phyloP scores from a whole-genome alignment of 495 filamentous ascomycete species.

The Collariella sp. region DNA sequence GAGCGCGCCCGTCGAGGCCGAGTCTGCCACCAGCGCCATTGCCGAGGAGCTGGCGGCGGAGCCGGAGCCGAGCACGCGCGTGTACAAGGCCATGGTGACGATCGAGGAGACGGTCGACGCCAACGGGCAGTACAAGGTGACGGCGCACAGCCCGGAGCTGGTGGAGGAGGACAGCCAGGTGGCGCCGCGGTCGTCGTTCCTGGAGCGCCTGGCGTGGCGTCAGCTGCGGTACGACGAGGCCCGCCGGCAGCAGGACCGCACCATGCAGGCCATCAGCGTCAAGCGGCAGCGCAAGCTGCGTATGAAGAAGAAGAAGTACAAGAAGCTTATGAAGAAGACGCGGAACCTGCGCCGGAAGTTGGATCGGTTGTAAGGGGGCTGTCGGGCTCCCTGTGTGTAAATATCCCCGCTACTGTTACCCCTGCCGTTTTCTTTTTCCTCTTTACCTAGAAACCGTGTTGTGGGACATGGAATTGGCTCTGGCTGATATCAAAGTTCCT shows the following conservation, averaged over 20 bases:
- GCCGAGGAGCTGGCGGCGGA: constrained; percentile 29
- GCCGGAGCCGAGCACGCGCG: constrained; percentile 42
- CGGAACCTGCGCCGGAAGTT: constrained; percentile 81
- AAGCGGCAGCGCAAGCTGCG: constrained; percentile 79
- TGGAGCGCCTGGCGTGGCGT: constrained; percentile 44
- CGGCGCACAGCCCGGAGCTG: constrained; percentile 43
- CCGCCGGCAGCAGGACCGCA: constrained; percentile 29
- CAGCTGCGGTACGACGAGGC: constrained; percentile 43
- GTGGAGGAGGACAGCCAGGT: constrained; percentile 30
- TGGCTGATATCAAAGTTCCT: neutral
- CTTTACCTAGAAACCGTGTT: constrained; percentile 5
- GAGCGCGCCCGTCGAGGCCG: constrained; percentile 25
- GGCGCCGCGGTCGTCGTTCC: constrained; percentile 35
- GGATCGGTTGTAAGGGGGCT: constrained; percentile 46
- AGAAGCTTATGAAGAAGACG: constrained; percentile 94
- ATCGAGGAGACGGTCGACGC: constrained; percentile 68
- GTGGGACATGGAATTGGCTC: neutral
- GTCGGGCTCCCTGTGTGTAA: constrained; percentile 13
- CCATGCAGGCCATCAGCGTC: constrained; percentile 68
- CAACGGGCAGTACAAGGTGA: constrained; percentile 54
- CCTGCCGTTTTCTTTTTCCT: constrained; percentile 4
- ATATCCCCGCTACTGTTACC: constrained; percentile 7
- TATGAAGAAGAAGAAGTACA: constrained; percentile 99
- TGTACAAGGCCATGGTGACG: constrained; percentile 72
- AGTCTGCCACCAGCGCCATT: constrained; percentile 20